Base-by-base conservation (phyloP, 371 early-diverging fungal species). In the Syncephalastrum racemosum region DNA sequence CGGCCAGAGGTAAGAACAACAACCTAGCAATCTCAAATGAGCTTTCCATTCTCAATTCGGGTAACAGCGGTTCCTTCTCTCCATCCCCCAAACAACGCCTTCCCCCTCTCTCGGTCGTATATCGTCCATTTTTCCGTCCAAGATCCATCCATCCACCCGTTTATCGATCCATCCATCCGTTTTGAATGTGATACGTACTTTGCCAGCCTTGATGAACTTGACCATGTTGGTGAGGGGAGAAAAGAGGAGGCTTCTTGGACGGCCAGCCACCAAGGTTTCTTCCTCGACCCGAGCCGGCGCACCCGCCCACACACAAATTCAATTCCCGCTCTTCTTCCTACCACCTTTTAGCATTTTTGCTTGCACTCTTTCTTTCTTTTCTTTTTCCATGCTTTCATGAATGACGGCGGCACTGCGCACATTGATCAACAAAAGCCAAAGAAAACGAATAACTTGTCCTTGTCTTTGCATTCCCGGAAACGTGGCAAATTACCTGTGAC, bases 1-100 rank as follows among this genome's bases (percentile, higher is more conserved):
- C 97, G 93, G 66, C 99, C 99, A 73, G 94, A 91, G 63, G 97
- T 92, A 78, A 98, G 81, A 65, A 98, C 89, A 68, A 95, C 98
- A 71, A 97, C 97, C 93, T 97, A 71, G 14, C 8, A 47, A 52
- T 61, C n/a, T n/a, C 16, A 43, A 51, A 59, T 25, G 4, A 16
- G 41, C 42, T 24, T n/a, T n/a, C 13, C 55, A 39, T 50, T 15
- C 54, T 54, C 22, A 39, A 4, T n/a, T 22, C n/a, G 16, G 31
- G 23, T 18, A 40, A 3, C 16, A 13, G 27, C 13, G 16, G 23
- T 19, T 3, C 2, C 6, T 16, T 23, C 27, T 40, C 40, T 60
- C n/a, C 42, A 41, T 54, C 46, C 54, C 19, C 19, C 47, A 23
- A 50, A 20, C 23, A 19, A 16, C 27, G n/a, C 16, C 46, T 42